Base-by-base conservation (phyloP, 306 rosid genomes). In the Arachis hypogaea region DNA sequence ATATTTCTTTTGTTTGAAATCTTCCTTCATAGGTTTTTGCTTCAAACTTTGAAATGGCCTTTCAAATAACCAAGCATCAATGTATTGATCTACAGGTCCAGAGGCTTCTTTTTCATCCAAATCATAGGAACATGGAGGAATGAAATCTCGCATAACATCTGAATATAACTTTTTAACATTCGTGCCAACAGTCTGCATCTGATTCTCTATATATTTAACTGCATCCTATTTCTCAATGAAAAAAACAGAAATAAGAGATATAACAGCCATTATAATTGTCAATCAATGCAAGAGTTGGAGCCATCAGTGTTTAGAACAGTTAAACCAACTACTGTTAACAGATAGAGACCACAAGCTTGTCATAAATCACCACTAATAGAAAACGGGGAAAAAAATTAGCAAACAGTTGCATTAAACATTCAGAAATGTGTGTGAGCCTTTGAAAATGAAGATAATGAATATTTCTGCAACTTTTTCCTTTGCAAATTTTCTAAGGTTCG, bases 201-300 rank as follows among this genome's bases (percentile, higher is more conserved):
- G 97, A 84, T 85, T 79, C 88, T 91, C 97, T 7, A 93, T 82
- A 83, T 89, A 93, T 64, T 88, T 86, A 70, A 88, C 89, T 0
- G 98, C 83, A 69, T 94, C 98, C 97, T 94, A 83, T 63, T 52
- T 52, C 82, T 74, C 71, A 86, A 69, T 58, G 38, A 73, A 80
- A 66, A 66, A 75, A 77, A 57, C 12, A 11, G 59, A 69, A 67
- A 66, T 41, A 22, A 57, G 66, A 28, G 63, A 74, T 42, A 44
- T 42, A 64, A 30, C 7, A 9, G 54, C 43, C 57, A 28, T 30
- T 55, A 44, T 40, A 33, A 70, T 14, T 11, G 65, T 2, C 42
- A 33, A 45, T 38, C 11, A 54, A 66, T 43, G 59, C 60, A 33
- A 63, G 10, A 57, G 33, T n/a, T 38, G 38, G 68, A 78, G 72